Conservation (phyloP, 345 rosid species). For the Bruguiera sexangula region DNA sequence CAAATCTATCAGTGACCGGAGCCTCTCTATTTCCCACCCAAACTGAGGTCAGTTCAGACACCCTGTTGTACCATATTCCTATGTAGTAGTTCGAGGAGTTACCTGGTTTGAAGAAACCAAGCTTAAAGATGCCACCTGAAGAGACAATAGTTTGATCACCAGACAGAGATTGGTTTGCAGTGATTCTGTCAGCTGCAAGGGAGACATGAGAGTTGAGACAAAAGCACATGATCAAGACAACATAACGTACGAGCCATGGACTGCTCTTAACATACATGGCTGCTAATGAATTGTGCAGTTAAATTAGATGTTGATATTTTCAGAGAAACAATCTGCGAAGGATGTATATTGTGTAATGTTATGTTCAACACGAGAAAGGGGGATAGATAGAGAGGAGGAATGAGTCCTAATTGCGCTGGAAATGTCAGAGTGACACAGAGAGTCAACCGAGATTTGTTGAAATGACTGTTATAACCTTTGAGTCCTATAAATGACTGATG, state of each 20-base stretch:
- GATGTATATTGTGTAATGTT: too few species aligned
- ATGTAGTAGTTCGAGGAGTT: conserved; percentile 19
- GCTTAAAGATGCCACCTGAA: conserved; percentile 1
- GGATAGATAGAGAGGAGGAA: too few species aligned
- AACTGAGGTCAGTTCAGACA: conserved; percentile 11
- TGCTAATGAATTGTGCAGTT: conserved; percentile 9
- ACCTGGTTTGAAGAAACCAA: conserved; percentile 35
- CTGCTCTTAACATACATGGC: conserved; percentile 21
- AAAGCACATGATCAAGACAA: conserved; percentile 28
- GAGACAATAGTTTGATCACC: conserved; percentile 41
- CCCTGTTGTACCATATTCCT: conserved; percentile 28
- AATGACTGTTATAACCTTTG: too few species aligned
- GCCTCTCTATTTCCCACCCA: conserved; percentile 32
- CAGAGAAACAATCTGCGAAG: too few species aligned
- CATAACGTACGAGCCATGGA: conserved; percentile 24
- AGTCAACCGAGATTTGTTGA: too few species aligned
- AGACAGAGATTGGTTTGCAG: conserved; percentile 46
- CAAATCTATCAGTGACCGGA: conserved; percentile 12
- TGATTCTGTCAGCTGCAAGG: conserved; percentile 48
- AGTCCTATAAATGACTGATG: too few species aligned
- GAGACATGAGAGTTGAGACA: conserved; percentile 29
- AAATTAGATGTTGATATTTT: too few species aligned
- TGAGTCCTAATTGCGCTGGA: too few species aligned
- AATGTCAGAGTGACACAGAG: too few species aligned
- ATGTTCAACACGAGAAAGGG: too few species aligned